Conservation (phyloP, 2,329 filamentous ascomycete species). For the Colletotrichum spinosum region DNA sequence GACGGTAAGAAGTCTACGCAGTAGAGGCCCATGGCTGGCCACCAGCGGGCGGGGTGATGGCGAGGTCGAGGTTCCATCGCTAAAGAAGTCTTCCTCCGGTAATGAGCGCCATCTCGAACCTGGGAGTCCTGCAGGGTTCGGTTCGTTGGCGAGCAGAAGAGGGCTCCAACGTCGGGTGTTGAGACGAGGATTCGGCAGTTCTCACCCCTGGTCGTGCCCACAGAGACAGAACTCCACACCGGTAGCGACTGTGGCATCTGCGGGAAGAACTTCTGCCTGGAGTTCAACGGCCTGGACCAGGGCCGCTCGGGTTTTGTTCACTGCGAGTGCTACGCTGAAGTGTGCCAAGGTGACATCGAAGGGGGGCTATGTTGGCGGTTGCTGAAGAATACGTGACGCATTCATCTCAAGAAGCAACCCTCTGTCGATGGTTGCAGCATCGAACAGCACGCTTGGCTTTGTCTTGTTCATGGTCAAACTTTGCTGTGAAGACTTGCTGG, state of each 20-base stretch:
- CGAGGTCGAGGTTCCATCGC: conserved; percentile 14
- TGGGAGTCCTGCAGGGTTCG: conserved; percentile 3
- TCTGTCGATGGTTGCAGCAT: no score
- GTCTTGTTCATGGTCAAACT: neutral
- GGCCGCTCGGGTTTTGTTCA: conserved; percentile 1
- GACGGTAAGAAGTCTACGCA: no score
- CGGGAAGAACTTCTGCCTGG: conserved; percentile 13
- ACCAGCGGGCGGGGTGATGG: neutral
- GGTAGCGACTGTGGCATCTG: conserved; percentile 20
- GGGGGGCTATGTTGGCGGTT: neutral
- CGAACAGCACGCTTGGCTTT: neutral
- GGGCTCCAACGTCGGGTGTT: conserved; percentile 5
- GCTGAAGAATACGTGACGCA: conserved; percentile 6
- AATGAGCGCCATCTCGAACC: conserved; percentile 2
- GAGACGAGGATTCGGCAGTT: conserved; percentile 20
- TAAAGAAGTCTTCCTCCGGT: neutral
- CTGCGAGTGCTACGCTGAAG: neutral
- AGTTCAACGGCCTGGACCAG: neutral
- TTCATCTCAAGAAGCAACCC: no score
- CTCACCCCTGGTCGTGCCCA: conserved; percentile 25
- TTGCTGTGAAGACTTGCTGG: no score
- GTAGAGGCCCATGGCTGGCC: no score
- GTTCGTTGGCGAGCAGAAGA: neutral
- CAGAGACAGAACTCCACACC: conserved; percentile 11
- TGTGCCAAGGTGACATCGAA: conserved; percentile 12